Evolutionary conservation across 345 rosid species (phyloP).

Genomic region (Nephelium lappaceum): DNA sequence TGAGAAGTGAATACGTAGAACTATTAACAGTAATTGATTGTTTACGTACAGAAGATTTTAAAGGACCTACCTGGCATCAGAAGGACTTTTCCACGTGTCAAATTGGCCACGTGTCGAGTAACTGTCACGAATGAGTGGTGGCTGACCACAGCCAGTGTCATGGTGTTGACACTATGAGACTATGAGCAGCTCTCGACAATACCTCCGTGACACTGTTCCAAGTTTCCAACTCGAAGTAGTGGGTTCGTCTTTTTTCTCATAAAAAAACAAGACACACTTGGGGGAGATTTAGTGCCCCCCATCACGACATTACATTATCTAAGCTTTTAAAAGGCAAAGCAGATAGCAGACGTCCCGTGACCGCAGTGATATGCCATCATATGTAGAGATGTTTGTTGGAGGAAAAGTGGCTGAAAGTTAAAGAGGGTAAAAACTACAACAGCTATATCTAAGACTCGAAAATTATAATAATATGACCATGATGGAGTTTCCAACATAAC

Average conservation of each 20-base stretch:
- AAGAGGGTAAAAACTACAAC: neutral
- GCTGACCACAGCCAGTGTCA: neutral
- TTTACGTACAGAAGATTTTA: no score
- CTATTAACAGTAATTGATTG: no score
- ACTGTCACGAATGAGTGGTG: neutral
- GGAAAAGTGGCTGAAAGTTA: neutral
- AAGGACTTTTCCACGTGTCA: neutral
- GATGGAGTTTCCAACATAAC: neutral
- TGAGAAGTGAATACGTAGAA: no score
- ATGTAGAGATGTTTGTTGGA: neutral
- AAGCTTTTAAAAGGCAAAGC: constrained; percentile 6
- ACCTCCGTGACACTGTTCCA: constrained; percentile 4
- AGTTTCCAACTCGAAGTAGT: constrained; percentile 8
- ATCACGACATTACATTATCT: neutral
- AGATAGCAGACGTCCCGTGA: neutral
- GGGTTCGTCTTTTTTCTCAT: neutral
- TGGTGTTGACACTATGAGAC: constrained; percentile 11
- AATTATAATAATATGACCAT: neutral
- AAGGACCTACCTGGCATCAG: neutral
- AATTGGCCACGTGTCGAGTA: neutral
- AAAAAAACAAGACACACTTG: neutral
- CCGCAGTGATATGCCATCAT: neutral
- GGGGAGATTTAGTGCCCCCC: constrained; percentile 15
- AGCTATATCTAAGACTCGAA: neutral
- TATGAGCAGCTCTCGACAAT: neutral